Percentiles rank a stretch among this genome's conserved stretches.
phyloP scores from a whole-genome alignment of 371 early-diverging fungal species.

The Syncephalis plumigaleata region DNA sequence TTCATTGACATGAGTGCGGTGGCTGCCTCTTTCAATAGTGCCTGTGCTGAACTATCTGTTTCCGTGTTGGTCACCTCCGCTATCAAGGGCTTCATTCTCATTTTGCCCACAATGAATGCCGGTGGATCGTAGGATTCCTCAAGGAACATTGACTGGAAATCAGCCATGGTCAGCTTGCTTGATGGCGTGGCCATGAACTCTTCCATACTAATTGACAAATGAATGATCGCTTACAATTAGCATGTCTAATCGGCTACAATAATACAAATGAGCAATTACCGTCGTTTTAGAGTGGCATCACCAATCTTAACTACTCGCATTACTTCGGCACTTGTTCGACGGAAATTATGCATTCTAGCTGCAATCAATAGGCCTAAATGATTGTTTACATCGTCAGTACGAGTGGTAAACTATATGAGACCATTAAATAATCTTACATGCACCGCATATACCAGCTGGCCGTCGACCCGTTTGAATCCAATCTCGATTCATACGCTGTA shows the following conservation, averaged over 20 bases:
- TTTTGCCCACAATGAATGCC: conserved; percentile 24
- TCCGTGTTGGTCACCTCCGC: too few species aligned
- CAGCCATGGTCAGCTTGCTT: conserved; percentile 64
- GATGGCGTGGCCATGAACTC: conserved; percentile 87
- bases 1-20: background rate
- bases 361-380: conserved; percentile 66
- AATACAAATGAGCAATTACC: conserved; percentile 20
- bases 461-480: conserved; percentile 96
- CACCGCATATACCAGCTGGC: conserved; percentile 98
- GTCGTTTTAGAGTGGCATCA: conserved; percentile 72
- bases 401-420: background rate
- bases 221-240: conserved; percentile 1
- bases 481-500: conserved; percentile 94
- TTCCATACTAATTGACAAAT: conserved; percentile 28
- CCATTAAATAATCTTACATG: conserved; percentile 26
- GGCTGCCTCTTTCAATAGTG: background rate
- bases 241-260: background rate
- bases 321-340: conserved; percentile 75
- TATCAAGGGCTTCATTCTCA: too few species aligned
- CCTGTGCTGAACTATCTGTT: background rate
- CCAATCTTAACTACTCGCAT: conserved; percentile 88
- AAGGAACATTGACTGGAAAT: conserved; percentile 82
- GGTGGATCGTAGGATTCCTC: conserved; percentile 86
- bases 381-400: background rate
- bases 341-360: conserved; percentile 86